phyloP scores from a whole-genome alignment of 2,329 filamentous ascomycete species.

The Trichoderma hamatum region DNA sequence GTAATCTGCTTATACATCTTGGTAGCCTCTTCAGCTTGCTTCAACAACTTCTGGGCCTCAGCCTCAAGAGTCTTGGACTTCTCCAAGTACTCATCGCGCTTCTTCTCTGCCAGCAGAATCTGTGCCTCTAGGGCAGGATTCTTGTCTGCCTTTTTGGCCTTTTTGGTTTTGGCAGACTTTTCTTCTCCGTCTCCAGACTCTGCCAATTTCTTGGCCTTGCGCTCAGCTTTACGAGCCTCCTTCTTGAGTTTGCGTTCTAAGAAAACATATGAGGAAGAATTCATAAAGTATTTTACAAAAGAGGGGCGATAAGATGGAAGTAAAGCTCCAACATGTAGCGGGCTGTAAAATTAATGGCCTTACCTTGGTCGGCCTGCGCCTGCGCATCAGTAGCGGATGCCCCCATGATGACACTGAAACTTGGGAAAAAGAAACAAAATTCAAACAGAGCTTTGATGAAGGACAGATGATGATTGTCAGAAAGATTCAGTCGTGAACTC shows the following conservation, averaged over 20 bases:
- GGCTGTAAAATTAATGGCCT: neutral
- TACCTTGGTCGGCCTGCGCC: neutral
- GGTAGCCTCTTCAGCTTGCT: conserved; percentile 43
- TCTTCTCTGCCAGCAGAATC: conserved; percentile 42
- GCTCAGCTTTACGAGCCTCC: conserved; percentile 41
- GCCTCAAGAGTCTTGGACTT: conserved; percentile 46
- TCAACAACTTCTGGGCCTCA: conserved; percentile 46
- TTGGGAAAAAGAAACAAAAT: neutral
- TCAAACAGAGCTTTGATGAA: neutral
- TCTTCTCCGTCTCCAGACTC: neutral
- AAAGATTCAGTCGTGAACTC: neutral
- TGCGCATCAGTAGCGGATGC: neutral
- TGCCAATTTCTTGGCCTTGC: conserved; percentile 37
- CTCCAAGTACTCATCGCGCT: conserved; percentile 42
- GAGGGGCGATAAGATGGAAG: neutral
- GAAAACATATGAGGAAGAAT: neutral
- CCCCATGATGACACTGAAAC: neutral
- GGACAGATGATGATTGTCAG: neutral
- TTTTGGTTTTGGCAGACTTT: neutral
- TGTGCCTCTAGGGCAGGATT: neutral
- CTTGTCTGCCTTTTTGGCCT: neutral
- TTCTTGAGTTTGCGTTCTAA: conserved; percentile 32
- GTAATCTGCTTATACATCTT: conserved; percentile 36
- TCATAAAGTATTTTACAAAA: neutral
- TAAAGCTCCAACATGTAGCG: neutral